phyloP scores from a whole-genome alignment of 768 basidiomycete species.

The Polyporus arcularius region DNA sequence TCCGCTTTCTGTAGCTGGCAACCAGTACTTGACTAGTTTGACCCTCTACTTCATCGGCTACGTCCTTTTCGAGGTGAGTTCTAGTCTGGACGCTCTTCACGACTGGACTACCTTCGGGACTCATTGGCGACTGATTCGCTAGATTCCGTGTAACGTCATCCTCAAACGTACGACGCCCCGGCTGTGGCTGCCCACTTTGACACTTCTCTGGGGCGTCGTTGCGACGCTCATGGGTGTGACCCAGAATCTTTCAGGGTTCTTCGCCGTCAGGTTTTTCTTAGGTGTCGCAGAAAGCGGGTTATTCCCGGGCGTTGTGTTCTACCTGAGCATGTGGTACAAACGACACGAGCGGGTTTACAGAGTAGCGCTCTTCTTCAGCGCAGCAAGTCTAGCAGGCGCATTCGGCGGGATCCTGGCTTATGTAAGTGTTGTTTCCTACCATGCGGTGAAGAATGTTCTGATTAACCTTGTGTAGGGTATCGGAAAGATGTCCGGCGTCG shows the following conservation, averaged over 20 bases:
- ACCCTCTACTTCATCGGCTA: slow-evolving; percentile 12
- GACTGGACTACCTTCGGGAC: too few relatives aligned
- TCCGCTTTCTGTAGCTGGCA: not conserved
- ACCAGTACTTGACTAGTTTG: not conserved
- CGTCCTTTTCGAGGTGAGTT: slow-evolving; percentile 13
- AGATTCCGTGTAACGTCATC: slow-evolving; percentile 42
- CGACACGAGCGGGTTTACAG: slow-evolving; percentile 9
- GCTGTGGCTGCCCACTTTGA: slow-evolving; percentile 42
- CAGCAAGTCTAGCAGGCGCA: slow-evolving; percentile 14
- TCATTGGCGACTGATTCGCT: too few relatives aligned
- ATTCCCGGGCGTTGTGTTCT: slow-evolving; percentile 17
- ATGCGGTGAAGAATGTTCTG: not conserved
- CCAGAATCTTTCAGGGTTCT: not conserved
- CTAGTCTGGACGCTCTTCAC: too few relatives aligned
- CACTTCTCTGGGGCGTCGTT: slow-evolving; percentile 39
- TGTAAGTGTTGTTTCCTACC: slow-evolving; percentile 14
- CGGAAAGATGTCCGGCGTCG: not conserved
- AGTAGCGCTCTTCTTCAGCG: slow-evolving; percentile 3
- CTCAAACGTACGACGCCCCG: slow-evolving; percentile 39
- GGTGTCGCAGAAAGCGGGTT: slow-evolving; percentile 4
- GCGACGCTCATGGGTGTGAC: not conserved
- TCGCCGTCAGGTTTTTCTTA: slow-evolving; percentile 33
- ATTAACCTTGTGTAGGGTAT: not conserved
- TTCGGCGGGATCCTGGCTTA: slow-evolving; percentile 19
- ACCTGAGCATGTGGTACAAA: slow-evolving; percentile 16